Conservation (phyloP, 768 basidiomycete genomes). For the Ephemerocybe angulata region DNA sequence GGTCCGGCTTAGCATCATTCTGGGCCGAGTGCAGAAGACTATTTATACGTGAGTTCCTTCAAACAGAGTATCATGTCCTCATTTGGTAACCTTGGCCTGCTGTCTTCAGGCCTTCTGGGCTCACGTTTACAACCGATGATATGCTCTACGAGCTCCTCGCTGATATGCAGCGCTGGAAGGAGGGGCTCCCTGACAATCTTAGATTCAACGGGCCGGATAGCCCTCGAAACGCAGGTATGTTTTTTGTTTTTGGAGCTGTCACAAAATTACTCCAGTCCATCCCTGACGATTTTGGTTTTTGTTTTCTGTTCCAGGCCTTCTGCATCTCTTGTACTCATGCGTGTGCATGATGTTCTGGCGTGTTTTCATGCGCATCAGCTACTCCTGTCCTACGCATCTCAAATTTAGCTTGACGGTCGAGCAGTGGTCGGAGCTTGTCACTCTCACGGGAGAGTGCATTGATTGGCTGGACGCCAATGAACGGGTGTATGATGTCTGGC, state of each 20-base stretch:
- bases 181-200: conserved; percentile 71
- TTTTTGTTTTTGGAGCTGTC: neutral
- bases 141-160: conserved; percentile 60
- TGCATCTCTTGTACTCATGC: conserved; percentile 85
- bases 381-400: conserved; percentile 84
- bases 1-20: conserved; percentile 84
- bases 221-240: conserved; percentile 59
- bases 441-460: conserved; percentile 74
- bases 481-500: conserved; percentile 78
- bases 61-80: neutral
- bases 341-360: conserved; percentile 97
- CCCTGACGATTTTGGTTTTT: conserved; percentile 1
- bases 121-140: conserved; percentile 81
- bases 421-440: conserved; percentile 72
- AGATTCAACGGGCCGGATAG: conserved; percentile 72
- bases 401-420: conserved; percentile 81
- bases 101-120: conserved; percentile 69
- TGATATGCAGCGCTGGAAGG: conserved; percentile 76
- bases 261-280: neutral
- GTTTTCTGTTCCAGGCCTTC: conserved; percentile 52
- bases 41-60: conserved; percentile 71
- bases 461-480: conserved; percentile 89
- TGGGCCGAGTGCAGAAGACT: conserved; percentile 88
- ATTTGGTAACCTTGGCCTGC: conserved; percentile 2
- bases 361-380: conserved; percentile 97